Evolutionary conservation across 108 stramenopile genomes (phyloP).

Genomic region (Fragilaria radians): DNA sequence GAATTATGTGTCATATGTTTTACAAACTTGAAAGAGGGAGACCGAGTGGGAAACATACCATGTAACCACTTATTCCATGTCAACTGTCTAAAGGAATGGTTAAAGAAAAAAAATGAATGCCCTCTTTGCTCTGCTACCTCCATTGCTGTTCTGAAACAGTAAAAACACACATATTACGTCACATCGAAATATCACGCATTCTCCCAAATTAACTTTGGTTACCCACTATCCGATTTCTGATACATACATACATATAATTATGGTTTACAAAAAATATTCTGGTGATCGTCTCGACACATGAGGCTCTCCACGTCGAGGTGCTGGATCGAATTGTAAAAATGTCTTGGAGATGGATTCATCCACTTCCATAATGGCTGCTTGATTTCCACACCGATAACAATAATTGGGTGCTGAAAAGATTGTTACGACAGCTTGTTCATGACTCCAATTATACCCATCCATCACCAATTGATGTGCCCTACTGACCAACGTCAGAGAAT

Average conservation of each 20-base stretch:
- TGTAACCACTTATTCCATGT: conserved; percentile 15
- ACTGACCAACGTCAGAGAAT: conserved; percentile 78
- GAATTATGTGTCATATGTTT: conserved; percentile 11
- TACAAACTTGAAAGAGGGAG: conserved; percentile 4
- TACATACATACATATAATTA: no score
- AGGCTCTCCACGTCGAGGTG: conserved; percentile 95
- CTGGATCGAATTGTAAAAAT: conserved; percentile 95
- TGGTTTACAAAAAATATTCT: conserved; percentile 94
- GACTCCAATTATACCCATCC: conserved; percentile 98
- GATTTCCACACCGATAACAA: conserved; percentile 98
- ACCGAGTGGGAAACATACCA: conserved; percentile 11
- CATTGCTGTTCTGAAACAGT: not conserved
- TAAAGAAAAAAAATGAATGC: conserved; percentile 9
- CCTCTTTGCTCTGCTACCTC: conserved; percentile 8
- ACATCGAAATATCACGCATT: no score
- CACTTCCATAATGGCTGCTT: conserved; percentile 98
- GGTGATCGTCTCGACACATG: conserved; percentile 89
- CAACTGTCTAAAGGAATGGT: conserved; percentile 17
- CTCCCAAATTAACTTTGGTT: no score
- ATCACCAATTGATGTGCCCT: conserved; percentile 93
- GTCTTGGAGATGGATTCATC: conserved; percentile 84
- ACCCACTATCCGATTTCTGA: no score
- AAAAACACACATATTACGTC: no score
- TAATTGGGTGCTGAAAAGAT: conserved; percentile 99
- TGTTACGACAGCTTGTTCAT: conserved; percentile 92